Evolutionary conservation across 345 rosid species (phyloP), one percentile per base, ranked within the genome.

Genomic region (Luvunga scandens): DNA sequence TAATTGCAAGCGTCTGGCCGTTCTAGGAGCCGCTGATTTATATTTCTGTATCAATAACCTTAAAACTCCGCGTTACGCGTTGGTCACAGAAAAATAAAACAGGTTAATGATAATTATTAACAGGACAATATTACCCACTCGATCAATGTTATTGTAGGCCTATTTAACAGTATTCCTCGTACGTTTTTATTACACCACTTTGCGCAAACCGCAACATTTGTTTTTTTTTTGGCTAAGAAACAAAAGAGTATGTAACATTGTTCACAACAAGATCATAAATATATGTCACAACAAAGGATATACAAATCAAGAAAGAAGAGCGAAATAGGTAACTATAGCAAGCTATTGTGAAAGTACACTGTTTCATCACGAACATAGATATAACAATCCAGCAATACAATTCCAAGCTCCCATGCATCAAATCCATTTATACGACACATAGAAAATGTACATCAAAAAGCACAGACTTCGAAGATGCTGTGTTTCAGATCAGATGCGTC

Each of bases 401-500:
- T 16, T 6, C 42, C 65, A 33, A 33, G 42, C 64, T 57, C 16
- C 6, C 19, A 50, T 19, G 59, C 74, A 34, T 56, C 22, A 22
- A 71, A 50, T 28, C 62, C 21, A 55, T 30, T 18, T 74, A 2
- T 74, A 42, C 25, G 8, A n/a, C 18, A 45, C 50, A 45, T 0
- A 36, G 1, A 62, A 30, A 64, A 45, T 75, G 4, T 75, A 63
- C 78, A 65, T 6, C 31, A 10, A 31, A 64, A 50, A 61, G 16
- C 0, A 22, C 14, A 18, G 3, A 19, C 25, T 56, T 13, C 24
- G 53, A 72, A 59, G 34, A 14, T 33, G 60, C 9, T 1, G 24
- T 33, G 0, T 33, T 33, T 18, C 55, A 9, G 67, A 30, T 92
- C 85, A 94, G 77, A 90, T 85, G 66, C 93, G 92, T 68, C 97